These are phyloP conservation scores for Sphagnum fallax DNA, from an alignment of 228 moss, liverwort and hornwort genomes.

Conservation along the genomic window DNA sequence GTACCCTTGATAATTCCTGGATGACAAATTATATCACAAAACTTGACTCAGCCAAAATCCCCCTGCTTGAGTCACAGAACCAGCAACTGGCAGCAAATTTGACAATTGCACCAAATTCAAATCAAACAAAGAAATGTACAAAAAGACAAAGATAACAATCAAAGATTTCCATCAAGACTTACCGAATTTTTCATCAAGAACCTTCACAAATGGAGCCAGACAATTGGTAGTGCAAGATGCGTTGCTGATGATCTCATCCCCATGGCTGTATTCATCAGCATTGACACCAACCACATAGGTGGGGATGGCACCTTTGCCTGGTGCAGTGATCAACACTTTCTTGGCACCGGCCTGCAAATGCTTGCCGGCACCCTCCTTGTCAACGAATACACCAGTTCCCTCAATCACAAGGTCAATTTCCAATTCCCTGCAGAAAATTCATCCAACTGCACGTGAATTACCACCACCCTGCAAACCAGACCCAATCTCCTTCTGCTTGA, in stretches of 20 bases:
- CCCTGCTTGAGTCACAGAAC: too few relatives aligned
- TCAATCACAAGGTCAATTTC: slow-evolving; percentile 85
- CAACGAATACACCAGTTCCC: slow-evolving; percentile 97
- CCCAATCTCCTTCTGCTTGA: too few relatives aligned
- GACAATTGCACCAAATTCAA: too few relatives aligned
- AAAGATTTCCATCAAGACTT: background rate
- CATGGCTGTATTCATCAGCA: slow-evolving; percentile 62
- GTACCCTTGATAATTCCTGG: slow-evolving; percentile 88
- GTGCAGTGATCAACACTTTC: slow-evolving; percentile 95
- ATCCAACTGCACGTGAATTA: too few relatives aligned
- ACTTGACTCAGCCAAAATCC: too few relatives aligned
- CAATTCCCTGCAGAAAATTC: slow-evolving; percentile 36
- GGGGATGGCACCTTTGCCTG: slow-evolving; percentile 90
- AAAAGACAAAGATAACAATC: too few relatives aligned
- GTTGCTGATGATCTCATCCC: slow-evolving; percentile 78
- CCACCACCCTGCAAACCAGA: too few relatives aligned
- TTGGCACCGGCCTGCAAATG: slow-evolving; percentile 87
- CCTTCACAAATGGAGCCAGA: slow-evolving; percentile 92
- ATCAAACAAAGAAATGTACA: too few relatives aligned
- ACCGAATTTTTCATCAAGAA: slow-evolving; percentile 93
- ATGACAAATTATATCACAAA: background rate
- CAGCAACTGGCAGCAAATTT: too few relatives aligned
- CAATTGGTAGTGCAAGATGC: slow-evolving; percentile 99
- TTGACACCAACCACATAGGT: slow-evolving; percentile 93
- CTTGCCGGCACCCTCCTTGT: slow-evolving; percentile 83